Evolutionary conservation across 306 rosid species (phyloP).

Genomic region (Castanea sativa): DNA sequence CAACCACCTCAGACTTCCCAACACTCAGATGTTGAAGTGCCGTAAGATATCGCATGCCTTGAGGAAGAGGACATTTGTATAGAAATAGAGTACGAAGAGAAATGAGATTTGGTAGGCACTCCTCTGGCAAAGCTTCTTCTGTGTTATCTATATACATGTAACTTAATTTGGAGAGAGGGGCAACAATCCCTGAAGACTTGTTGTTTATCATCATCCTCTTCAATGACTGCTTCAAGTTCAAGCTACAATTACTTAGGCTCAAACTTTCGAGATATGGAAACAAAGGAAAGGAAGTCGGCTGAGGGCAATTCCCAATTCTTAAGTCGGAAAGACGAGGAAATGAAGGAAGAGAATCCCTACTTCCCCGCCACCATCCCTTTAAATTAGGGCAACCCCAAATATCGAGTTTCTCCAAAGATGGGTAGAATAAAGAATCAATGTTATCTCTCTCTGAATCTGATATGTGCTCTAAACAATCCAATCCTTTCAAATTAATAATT

Average conservation of each 20-base stretch:
- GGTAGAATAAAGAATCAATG: conserved; percentile 6
- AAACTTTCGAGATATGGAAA: too few species aligned
- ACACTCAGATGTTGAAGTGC: background rate
- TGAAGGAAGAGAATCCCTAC: background rate
- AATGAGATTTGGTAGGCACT: background rate
- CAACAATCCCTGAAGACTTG: background rate
- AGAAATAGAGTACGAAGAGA: accelerated
- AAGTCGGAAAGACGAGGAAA: background rate
- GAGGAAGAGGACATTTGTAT: background rate
- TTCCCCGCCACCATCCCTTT: conserved; percentile 24
- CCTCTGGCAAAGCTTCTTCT: background rate
- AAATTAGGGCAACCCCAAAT: background rate
- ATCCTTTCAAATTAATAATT: accelerated
- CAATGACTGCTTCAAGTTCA: background rate
- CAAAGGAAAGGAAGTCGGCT: conserved; percentile 11
- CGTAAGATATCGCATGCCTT: conserved; percentile 5
- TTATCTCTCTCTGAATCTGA: too few species aligned
- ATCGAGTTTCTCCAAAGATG: background rate
- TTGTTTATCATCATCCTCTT: too few species aligned
- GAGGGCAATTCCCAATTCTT: background rate
- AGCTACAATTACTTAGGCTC: too few species aligned
- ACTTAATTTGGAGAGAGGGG: background rate
- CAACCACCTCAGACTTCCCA: accelerated
- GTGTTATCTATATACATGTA: accelerated
- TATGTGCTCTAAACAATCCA: background rate